Evolutionary conservation across 495 filamentous ascomycete species (phyloP).

Genomic region (Neurospora terricola): DNA sequence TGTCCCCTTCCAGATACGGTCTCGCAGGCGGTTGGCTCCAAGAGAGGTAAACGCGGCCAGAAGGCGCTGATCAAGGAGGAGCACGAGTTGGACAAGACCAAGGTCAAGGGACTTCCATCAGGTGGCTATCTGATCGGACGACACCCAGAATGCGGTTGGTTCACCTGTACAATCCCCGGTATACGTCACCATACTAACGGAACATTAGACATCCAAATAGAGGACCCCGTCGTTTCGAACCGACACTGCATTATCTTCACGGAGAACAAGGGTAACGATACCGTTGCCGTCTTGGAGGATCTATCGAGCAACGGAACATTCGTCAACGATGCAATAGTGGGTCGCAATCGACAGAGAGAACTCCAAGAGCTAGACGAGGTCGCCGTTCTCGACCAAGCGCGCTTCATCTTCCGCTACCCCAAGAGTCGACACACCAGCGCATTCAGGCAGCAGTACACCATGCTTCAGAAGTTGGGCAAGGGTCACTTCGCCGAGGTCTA

Average conservation of each 20-base stretch:
- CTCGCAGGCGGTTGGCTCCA: conserved; percentile 8
- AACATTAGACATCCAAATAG: conserved; percentile 60
- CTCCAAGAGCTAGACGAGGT: conserved; percentile 85
- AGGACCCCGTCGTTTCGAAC: conserved; percentile 84
- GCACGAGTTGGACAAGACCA: conserved; percentile 47
- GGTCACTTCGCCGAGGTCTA: conserved; percentile 96
- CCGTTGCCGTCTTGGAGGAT: conserved; percentile 79
- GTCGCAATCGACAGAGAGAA: conserved; percentile 83
- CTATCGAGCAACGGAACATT: conserved; percentile 95
- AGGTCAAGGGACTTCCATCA: conserved; percentile 46
- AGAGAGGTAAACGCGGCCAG: conserved; percentile 26
- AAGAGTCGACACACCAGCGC: conserved; percentile 59
- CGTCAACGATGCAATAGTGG: conserved; percentile 84
- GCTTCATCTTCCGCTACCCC: conserved; percentile 87
- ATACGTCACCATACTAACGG: conserved; percentile 8
- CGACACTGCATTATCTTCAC: conserved; percentile 84
- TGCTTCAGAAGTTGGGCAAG: conserved; percentile 82
- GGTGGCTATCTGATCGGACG: conserved; percentile 89
- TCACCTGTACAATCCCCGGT: neutral
- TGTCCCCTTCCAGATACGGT: conserved; percentile 49
- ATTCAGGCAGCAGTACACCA: conserved; percentile 78
- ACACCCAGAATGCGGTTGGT: conserved; percentile 88
- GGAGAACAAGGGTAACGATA: conserved; percentile 72
- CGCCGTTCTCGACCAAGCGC: conserved; percentile 66
- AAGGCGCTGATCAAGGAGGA: conserved; percentile 41